These are phyloP conservation scores for Hansenula lynferdii DNA, from an alignment of 1,139 yeast genomes.

Conservation along the genomic window DNA sequence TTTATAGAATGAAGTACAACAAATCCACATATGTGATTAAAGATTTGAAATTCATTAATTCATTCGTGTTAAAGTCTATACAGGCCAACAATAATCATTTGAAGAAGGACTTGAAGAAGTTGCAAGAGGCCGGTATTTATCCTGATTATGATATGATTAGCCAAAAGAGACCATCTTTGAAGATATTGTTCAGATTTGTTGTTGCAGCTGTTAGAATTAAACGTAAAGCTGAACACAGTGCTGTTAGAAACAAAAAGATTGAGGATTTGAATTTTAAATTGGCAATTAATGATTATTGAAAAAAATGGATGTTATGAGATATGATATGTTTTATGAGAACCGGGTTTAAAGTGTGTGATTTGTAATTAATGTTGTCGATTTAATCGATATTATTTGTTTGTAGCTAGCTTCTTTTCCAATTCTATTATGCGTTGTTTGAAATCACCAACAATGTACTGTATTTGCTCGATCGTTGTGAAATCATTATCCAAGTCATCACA, in stretches of 20 bases:
- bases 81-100: conserved; percentile 37
- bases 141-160: conserved; percentile 37
- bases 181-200: conserved; percentile 44
- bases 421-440: conserved; percentile 30
- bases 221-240: conserved; percentile 22
- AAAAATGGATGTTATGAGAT: too few relatives aligned
- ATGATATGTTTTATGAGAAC: background rate
- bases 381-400: background rate
- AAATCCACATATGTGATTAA: conserved; percentile 26
- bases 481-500: conserved; percentile 59
- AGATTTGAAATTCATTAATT: conserved; percentile 51
- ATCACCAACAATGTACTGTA: conserved; percentile 42
- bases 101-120: conserved; percentile 37
- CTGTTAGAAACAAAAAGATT: conserved; percentile 13
- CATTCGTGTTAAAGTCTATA: conserved; percentile 42
- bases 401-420: conserved; percentile 9
- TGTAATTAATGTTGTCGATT: too few relatives aligned
- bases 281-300: conserved; percentile 7
- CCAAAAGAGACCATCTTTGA: conserved; percentile 30
- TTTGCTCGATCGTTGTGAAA: conserved; percentile 64
- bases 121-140: conserved; percentile 45
- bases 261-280: conserved; percentile 8
- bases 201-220: conserved; percentile 51
- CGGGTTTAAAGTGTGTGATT: too few relatives aligned
- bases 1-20: conserved; percentile 22